Conservation (phyloP, 768 basidiomycete species). For the Mycena alexandri region DNA sequence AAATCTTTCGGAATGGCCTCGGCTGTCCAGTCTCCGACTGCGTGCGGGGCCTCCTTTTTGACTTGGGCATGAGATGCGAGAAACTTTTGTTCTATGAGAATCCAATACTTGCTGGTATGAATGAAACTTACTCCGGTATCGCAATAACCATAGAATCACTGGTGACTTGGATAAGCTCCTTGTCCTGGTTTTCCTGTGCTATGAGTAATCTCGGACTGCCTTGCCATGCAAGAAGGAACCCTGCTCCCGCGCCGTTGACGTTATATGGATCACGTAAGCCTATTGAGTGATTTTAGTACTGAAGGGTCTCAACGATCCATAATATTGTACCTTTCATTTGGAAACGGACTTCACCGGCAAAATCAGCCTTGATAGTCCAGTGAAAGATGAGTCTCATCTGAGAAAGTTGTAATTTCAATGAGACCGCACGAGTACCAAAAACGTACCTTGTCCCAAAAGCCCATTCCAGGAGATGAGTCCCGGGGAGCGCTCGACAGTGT, state of each 20-base stretch:
- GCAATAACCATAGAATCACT: conserved; percentile 86
- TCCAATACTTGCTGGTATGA: not conserved
- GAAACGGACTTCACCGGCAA: conserved; percentile 78
- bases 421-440: conserved; percentile 16
- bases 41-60: conserved; percentile 40
- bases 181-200: conserved; percentile 75
- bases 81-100: conserved; percentile 29
- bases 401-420: not conserved
- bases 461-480: conserved; percentile 86
- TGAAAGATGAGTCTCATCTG: conserved; percentile 86
- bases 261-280: conserved; percentile 88
- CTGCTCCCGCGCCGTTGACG: conserved; percentile 78
- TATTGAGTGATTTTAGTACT: conserved; percentile 44
- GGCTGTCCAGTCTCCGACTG: conserved; percentile 35
- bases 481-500: conserved; percentile 81
- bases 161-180: conserved; percentile 85
- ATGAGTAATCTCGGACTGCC: conserved; percentile 80
- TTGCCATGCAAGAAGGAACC: conserved; percentile 89
- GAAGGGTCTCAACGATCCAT: conserved; percentile 7
- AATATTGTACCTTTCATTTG: conserved; percentile 83
- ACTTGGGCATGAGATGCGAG: conserved; percentile 40
- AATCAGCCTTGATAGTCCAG: conserved; percentile 79
- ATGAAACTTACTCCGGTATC: conserved; percentile 81
- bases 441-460: conserved; percentile 95
- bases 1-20: conserved; percentile 72